Evolutionary conservation across 805 yeast genomes (phyloP).

Genomic region (Candida piceae): DNA sequence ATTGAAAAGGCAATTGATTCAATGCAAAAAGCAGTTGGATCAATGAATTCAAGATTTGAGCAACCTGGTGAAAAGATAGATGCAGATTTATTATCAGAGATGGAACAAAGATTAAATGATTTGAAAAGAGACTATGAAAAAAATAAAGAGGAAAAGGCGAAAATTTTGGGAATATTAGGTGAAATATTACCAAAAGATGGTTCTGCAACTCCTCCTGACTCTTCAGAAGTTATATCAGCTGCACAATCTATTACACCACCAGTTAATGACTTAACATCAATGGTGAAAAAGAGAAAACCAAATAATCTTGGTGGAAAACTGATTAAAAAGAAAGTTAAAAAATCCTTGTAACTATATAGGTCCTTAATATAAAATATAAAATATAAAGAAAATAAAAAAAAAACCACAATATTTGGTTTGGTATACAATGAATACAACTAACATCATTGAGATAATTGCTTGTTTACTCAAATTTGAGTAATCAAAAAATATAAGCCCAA

Average conservation of each 20-base stretch:
- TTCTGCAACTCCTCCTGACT: conserved; percentile 17
- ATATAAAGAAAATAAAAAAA: too few species aligned
- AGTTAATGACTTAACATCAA: conserved; percentile 58
- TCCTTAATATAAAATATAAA: too few species aligned
- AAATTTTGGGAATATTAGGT: conserved; percentile 55
- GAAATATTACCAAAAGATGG: conserved; percentile 28
- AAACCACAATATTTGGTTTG: too few species aligned
- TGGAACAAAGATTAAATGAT: conserved; percentile 52
- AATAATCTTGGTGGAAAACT: conserved; percentile 11
- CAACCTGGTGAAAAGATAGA: conserved; percentile 37
- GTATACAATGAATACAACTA: too few species aligned
- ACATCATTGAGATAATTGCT: too few species aligned
- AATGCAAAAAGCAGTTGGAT: conserved; percentile 36
- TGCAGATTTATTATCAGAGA: conserved; percentile 46
- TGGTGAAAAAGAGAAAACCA: conserved; percentile 49
- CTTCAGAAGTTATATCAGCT: too few species aligned
- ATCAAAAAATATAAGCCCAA: conserved; percentile 4
- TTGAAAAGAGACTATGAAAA: conserved; percentile 48
- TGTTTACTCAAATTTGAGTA: too few species aligned
- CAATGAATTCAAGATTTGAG: conserved; percentile 38
- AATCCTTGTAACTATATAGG: too few species aligned
- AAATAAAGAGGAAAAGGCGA: conserved; percentile 44
- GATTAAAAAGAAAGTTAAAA: conserved; percentile 14
- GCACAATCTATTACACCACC: conserved; percentile 16
- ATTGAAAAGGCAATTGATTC: conserved; percentile 46